These are phyloP conservation scores for Asterella californica DNA, from an alignment of 225 moss, liverwort and hornwort species.

Conservation along the genomic window DNA sequence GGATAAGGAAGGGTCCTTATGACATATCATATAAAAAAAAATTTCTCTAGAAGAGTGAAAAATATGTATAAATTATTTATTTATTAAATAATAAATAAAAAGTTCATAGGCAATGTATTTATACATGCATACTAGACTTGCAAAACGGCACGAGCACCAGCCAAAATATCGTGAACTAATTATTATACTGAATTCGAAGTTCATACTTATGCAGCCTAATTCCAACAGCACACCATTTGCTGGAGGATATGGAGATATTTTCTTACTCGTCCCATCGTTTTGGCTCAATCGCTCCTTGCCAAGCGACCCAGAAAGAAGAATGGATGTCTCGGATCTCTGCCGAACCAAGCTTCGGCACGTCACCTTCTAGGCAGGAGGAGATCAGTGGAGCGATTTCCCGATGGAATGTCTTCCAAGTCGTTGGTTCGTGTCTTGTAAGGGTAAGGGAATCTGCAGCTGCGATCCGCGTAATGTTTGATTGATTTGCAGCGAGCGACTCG, in stretches of 20 bases:
- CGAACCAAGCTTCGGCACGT: neutral
- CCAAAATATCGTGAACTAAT: too few relatives aligned
- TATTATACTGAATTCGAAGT: too few relatives aligned
- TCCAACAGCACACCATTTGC: neutral
- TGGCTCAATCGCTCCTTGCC: neutral
- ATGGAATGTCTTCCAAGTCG: neutral
- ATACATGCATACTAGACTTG: too few relatives aligned
- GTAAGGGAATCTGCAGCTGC: neutral
- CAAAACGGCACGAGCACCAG: too few relatives aligned
- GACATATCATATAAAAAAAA: too few relatives aligned
- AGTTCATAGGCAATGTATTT: too few relatives aligned
- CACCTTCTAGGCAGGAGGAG: neutral
- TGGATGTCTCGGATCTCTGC: neutral
- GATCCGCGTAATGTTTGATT: neutral
- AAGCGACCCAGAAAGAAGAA: neutral
- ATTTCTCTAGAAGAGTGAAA: too few relatives aligned
- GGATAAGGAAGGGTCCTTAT: too few relatives aligned
- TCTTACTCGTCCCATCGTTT: neutral
- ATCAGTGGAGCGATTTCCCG: neutral
- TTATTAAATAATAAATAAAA: too few relatives aligned
- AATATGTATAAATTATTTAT: too few relatives aligned
- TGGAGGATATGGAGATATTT: neutral
- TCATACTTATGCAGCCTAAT: too few relatives aligned
- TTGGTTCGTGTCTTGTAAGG: neutral
- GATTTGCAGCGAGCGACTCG: neutral